phyloP scores from a whole-genome alignment of 179 eudicot genomes.

The Nepenthes alata region DNA sequence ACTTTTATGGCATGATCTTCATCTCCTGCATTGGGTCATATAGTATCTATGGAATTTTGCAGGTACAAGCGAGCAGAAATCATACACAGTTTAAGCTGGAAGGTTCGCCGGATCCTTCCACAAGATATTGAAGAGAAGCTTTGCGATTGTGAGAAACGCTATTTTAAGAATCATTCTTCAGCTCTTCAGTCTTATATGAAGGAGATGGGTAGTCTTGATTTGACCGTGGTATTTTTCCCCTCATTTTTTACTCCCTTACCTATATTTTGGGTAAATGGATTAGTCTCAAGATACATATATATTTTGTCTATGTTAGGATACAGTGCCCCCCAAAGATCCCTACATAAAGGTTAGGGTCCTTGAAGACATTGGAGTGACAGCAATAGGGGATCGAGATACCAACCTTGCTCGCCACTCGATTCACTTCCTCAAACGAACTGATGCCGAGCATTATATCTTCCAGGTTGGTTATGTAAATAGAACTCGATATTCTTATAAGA shows the following conservation, averaged over 20 bases:
- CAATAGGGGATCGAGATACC: constrained; percentile 60
- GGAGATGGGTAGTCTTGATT: constrained; percentile 61
- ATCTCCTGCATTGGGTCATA: background rate
- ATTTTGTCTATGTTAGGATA: constrained; percentile 36
- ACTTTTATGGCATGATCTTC: background rate
- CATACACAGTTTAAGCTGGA: constrained; percentile 63
- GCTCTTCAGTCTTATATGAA: constrained; percentile 55
- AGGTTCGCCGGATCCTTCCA: constrained; percentile 64
- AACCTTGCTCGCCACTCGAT: constrained; percentile 78
- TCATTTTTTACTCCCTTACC: background rate
- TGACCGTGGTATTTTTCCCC: constrained; percentile 55
- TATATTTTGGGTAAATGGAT: background rate
- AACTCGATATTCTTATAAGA: background rate
- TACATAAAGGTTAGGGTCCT: constrained; percentile 82
- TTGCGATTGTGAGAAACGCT: constrained; percentile 63
- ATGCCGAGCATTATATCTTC: constrained; percentile 79
- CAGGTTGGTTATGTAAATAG: constrained; percentile 28
- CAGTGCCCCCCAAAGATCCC: constrained; percentile 97
- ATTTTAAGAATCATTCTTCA: constrained; percentile 56
- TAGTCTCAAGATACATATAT: background rate
- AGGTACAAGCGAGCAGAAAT: constrained; percentile 76
- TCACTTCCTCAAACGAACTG: constrained; percentile 72
- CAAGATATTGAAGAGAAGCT: constrained; percentile 68
- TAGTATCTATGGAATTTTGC: constrained; percentile 5
- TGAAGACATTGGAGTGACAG: constrained; percentile 68